Percentiles rank a stretch among this genome's conserved stretches.
Evolutionary conservation across 2,329 filamentous ascomycete genomes (phyloP).

Genomic region (Alternaria postmessia): DNA sequence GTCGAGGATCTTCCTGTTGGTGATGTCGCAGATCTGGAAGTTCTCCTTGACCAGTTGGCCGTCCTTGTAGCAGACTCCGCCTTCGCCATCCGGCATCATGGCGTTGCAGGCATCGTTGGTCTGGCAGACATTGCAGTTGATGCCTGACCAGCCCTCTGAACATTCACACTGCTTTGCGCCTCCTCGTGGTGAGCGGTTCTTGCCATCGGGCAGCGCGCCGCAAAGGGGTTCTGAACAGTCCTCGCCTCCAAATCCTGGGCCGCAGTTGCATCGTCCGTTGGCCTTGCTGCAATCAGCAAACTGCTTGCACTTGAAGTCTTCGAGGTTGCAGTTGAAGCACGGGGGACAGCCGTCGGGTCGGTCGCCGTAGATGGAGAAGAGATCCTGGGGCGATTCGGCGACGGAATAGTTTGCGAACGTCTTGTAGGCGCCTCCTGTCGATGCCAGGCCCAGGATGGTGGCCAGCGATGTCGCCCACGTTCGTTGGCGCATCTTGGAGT

Average conservation of each 20-base stretch:
- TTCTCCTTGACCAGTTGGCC: conserved; percentile 93
- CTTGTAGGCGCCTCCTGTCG: conserved; percentile 37
- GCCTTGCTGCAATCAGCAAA: conserved; percentile 88
- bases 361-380: conserved; percentile 75
- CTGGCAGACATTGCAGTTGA: conserved; percentile 96
- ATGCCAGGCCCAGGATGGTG: conserved; percentile 35
- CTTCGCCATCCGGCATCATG: conserved; percentile 82
- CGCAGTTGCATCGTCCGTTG: conserved; percentile 92
- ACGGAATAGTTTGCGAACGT: conserved; percentile 58
- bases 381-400: conserved; percentile 57
- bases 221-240: conserved; percentile 93
- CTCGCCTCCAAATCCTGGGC: conserved; percentile 90
- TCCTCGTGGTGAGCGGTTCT: conserved; percentile 76
- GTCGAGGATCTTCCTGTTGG: conserved; percentile 90
- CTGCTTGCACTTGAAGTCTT: conserved; percentile 89
- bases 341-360: conserved; percentile 81
- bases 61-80: conserved; percentile 89
- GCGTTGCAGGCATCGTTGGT: conserved; percentile 84
- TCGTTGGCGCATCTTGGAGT: conserved; percentile 43
- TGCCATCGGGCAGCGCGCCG: conserved; percentile 82
- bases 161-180: conserved; percentile 76
- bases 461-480: conserved; percentile 44
- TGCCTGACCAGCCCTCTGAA: conserved; percentile 91
- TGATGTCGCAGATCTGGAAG: conserved; percentile 97
- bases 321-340: conserved; percentile 98